Evolutionary conservation across 441 rosid genomes (phyloP).

Genomic region (Jatropha podagrica): DNA sequence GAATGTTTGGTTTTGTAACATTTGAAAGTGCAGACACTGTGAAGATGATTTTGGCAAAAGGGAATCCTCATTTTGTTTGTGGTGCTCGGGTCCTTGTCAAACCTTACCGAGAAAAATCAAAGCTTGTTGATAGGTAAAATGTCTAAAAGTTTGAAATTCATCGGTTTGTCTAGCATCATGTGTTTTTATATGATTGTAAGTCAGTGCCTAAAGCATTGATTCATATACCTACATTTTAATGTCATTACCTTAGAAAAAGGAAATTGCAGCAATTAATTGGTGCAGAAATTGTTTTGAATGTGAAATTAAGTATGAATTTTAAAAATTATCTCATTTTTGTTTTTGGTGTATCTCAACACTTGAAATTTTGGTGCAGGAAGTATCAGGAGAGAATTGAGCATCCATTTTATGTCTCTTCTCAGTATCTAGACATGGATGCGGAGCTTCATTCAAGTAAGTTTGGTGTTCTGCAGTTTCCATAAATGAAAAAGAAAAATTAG

Average conservation of each 20-base stretch:
- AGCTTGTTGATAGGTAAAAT: slow-evolving; percentile 53
- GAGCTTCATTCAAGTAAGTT: slow-evolving; percentile 55
- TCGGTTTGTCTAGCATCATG: too few species aligned
- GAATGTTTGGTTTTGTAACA: slow-evolving; percentile 83
- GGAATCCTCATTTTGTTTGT: slow-evolving; percentile 69
- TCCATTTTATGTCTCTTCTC: slow-evolving; percentile 38
- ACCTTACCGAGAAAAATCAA: slow-evolving; percentile 71
- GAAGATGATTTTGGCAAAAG: slow-evolving; percentile 55
- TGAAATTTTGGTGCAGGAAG: slow-evolving; percentile 36
- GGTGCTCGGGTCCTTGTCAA: slow-evolving; percentile 73
- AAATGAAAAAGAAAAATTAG: not conserved
- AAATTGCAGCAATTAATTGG: not conserved
- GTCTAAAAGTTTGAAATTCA: not conserved
- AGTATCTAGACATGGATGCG: slow-evolving; percentile 43
- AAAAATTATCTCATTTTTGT: not conserved
- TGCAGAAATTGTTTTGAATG: not conserved
- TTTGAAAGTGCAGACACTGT: slow-evolving; percentile 62
- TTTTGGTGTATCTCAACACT: not conserved
- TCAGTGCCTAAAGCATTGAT: too few species aligned
- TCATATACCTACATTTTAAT: not conserved
- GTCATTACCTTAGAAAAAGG: not conserved
- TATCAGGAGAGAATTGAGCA: slow-evolving; percentile 52
- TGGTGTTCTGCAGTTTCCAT: not conserved
- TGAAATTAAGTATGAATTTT: not conserved
- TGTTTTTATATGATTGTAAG: too few species aligned